Base-by-base conservation (phyloP, 1,139 yeast genomes). In the Candida mesenterica region DNA sequence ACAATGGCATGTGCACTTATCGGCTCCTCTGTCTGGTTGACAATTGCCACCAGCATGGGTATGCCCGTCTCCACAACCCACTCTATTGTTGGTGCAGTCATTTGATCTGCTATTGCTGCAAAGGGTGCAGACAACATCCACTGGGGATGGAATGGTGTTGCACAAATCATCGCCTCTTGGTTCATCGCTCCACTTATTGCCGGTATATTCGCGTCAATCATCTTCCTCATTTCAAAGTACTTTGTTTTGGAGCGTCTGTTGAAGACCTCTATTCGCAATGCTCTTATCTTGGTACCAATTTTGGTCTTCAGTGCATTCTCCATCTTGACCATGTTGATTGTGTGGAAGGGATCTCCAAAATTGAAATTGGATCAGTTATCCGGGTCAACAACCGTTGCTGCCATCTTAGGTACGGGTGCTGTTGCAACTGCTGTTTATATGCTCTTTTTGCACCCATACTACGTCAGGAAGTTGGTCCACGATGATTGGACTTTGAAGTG, bases 61-160 rank as follows among this genome's bases (percentile, higher is more conserved):
- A 74, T 81, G 74, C 90, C 92, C 18, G 89, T 81, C 32, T 82
- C 90, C 12, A 81, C 90, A 22, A 83, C 92, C 15, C 90, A 83
- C 52, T 79, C 89, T 9, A 81, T 83, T 48, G 85, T 83, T 34
- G 92, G 90, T 53, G 90, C 81, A 24, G 73, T 81, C 33, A 80
- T 82, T 44, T 92, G 94, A 44, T 72, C 85, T 13, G 82, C 87
- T 40, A 75, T 84, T 52, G 94, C 90, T 33, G 82, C 90, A 19
- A 70, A 68, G 45, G 81, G 80, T 41, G 79, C 76, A 28, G 52
- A 60, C 2, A 66, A 75, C 41, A 73, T 83, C 41, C 62, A 59
- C 40, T 83, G 92, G 94, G 90, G 88, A 16, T 83, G 92, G 92
- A 42, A 47, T 14, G 89, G 89, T 28, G 82, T 83, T 41, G 57